phyloP scores from a whole-genome alignment of 2,329 filamentous ascomycete genomes.

The Pezicula carpinea region DNA sequence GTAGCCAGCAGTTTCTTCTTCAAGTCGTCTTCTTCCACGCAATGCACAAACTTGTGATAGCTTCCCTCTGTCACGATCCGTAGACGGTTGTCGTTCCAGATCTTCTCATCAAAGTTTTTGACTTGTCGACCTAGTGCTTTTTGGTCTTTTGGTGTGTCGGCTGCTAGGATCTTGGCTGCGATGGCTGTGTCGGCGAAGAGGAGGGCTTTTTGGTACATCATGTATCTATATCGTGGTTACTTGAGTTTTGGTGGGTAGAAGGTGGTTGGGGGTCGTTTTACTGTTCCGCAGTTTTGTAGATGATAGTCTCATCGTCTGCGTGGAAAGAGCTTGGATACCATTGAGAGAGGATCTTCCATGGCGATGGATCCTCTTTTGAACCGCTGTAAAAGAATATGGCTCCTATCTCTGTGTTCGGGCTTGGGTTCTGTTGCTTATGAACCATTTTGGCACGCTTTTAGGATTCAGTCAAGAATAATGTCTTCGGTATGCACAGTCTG shows the following conservation, averaged over 20 bases:
- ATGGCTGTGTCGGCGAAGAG: slow-evolving; percentile 41
- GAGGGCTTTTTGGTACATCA: slow-evolving; percentile 51
- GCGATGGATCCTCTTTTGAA: slow-evolving; percentile 5
- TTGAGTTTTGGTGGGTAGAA: not conserved
- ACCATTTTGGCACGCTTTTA: not conserved
- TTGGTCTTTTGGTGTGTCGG: slow-evolving; percentile 40
- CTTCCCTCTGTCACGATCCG: slow-evolving; percentile 54
- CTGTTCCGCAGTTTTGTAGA: slow-evolving; percentile 50
- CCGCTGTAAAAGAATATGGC: slow-evolving; percentile 16
- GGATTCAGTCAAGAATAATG: not conserved
- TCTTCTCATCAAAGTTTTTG: slow-evolving; percentile 41
- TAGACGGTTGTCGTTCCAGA: slow-evolving; percentile 48
- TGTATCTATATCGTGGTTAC: slow-evolving; percentile 36
- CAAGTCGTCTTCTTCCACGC: slow-evolving; percentile 35
- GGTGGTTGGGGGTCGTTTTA: slow-evolving; percentile 22
- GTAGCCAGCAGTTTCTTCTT: slow-evolving; percentile 49
- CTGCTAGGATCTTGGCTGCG: slow-evolving; percentile 44
- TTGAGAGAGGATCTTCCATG: slow-evolving; percentile 54
- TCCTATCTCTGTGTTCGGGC: not conserved
- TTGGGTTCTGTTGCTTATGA: not conserved
- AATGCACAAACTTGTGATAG: slow-evolving; percentile 51
- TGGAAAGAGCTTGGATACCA: slow-evolving; percentile 53
- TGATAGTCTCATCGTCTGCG: slow-evolving; percentile 28
- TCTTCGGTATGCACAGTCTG: no score
- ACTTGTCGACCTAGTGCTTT: slow-evolving; percentile 53